These are phyloP conservation scores for Fusarium annulatum DNA, from an alignment of 2,329 filamentous ascomycete species.

Conservation along the genomic window DNA sequence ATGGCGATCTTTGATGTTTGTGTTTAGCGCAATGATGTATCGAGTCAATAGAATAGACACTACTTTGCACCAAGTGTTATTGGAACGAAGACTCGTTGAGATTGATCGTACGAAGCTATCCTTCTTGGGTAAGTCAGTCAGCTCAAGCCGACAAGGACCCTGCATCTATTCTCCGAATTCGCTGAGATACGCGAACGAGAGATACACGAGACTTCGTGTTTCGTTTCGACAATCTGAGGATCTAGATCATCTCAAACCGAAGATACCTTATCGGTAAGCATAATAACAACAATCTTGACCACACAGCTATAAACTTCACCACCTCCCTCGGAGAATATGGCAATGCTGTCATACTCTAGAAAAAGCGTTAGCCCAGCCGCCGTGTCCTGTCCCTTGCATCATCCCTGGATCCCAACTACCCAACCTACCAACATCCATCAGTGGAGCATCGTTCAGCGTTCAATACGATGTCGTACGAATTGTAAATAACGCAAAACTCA, in stretches of 20 bases:
- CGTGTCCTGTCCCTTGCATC: not conserved
- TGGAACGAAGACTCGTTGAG: not conserved
- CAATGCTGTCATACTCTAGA: not conserved
- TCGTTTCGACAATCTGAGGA: not conserved
- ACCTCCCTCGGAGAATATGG: not conserved
- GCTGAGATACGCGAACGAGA: not conserved
- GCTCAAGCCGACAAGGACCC: not conserved
- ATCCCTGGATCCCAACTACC: not conserved
- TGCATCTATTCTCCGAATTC: not conserved
- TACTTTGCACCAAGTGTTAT: not conserved
- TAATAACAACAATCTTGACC: not conserved
- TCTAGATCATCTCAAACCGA: not conserved
- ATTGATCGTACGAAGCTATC: not conserved
- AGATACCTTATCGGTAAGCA: not conserved
- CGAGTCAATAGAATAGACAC: not conserved
- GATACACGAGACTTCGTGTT: not conserved
- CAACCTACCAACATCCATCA: not conserved
- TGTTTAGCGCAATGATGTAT: too few species aligned
- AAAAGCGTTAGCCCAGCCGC: not conserved
- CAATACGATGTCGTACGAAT: conserved; percentile 8
- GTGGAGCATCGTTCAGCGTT: not conserved
- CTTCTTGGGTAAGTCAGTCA: not conserved
- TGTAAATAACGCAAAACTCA: conserved; percentile 19
- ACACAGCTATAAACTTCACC: not conserved
- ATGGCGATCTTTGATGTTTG: not conserved